Percentiles rank a stretch among this genome's conserved stretches.
phyloP scores from a whole-genome alignment of 768 basidiomycete species.

The Trametes elegans region DNA sequence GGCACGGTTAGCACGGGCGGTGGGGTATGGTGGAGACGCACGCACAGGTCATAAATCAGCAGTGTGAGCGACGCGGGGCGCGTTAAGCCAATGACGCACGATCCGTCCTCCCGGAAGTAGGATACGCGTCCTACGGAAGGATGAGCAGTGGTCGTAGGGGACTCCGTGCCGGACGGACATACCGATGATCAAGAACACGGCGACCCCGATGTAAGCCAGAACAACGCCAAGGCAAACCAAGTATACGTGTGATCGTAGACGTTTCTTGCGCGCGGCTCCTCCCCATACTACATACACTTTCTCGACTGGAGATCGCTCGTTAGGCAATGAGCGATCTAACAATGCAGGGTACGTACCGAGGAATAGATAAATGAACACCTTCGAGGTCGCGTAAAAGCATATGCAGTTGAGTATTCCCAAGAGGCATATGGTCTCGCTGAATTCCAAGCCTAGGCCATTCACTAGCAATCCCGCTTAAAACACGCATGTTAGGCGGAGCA shows the following conservation, averaged over 20 bases:
- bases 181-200: conserved; percentile 40
- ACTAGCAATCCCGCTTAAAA: conserved; percentile 41
- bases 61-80: conserved; percentile 43
- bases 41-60: conserved; percentile 47
- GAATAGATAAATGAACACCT: conserved; percentile 48
- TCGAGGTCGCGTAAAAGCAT: conserved; percentile 39
- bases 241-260: conserved; percentile 43
- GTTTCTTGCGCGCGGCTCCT: conserved; percentile 29
- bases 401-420: conserved; percentile 46
- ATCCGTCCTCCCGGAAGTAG: conserved; percentile 35
- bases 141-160: background rate
- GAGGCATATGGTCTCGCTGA: conserved; percentile 36
- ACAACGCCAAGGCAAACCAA: conserved; percentile 38
- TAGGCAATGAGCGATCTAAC: background rate
- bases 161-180: conserved; percentile 11
- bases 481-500: background rate
- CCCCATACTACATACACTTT: conserved; percentile 48
- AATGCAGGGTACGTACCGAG: conserved; percentile 29
- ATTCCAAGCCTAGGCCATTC: conserved; percentile 44
- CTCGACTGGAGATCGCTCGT: conserved; percentile 34
- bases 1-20: background rate
- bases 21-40: conserved; percentile 8
- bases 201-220: conserved; percentile 38
- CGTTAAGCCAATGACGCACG: conserved; percentile 49
- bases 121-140: conserved; percentile 34